A percentile compares a stretch with the other conserved stretches of the same genome.
These are phyloP conservation scores for Eutrema japonicum DNA, from an alignment of 345 rosid species.

Conservation along the genomic window DNA sequence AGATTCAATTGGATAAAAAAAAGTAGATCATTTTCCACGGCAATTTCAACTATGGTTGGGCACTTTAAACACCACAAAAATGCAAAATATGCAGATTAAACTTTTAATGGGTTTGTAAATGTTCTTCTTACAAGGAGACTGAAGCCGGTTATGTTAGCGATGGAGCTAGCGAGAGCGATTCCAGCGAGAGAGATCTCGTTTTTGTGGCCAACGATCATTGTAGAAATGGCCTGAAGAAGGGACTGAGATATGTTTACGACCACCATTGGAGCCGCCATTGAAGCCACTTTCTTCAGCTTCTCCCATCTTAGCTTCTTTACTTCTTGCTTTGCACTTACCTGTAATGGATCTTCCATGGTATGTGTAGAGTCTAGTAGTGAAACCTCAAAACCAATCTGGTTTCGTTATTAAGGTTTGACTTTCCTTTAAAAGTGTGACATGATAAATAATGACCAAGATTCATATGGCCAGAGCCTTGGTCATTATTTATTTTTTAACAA, in stretches of 20 bases:
- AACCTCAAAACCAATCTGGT: neutral
- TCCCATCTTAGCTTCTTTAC: conserved; percentile 22
- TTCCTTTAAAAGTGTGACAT: neutral
- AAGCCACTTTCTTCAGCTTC: conserved; percentile 23
- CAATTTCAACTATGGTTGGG: no score
- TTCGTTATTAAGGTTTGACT: neutral
- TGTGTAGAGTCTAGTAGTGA: neutral
- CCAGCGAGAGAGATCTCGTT: conserved; percentile 30
- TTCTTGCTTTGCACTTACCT: neutral
- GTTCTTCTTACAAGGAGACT: conserved; percentile 28
- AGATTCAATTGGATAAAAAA: neutral
- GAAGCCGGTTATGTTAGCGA: conserved; percentile 32
- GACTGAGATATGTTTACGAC: neutral
- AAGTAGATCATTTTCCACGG: no score
- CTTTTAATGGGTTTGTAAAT: neutral
- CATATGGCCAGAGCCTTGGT: no score
- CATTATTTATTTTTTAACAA: no score
- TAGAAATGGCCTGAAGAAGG: conserved; percentile 27
- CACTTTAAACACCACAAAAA: no score
- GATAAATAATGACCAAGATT: neutral
- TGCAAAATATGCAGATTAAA: neutral
- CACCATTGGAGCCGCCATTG: conserved; percentile 29
- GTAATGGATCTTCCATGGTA: conserved; percentile 16
- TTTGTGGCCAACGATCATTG: conserved; percentile 35
- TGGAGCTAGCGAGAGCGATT: conserved; percentile 29